Evolutionary conservation across 108 stramenopile species (phyloP), one percentile per base, ranked within the genome.

Genomic region (Cylindrotheca closterium): DNA sequence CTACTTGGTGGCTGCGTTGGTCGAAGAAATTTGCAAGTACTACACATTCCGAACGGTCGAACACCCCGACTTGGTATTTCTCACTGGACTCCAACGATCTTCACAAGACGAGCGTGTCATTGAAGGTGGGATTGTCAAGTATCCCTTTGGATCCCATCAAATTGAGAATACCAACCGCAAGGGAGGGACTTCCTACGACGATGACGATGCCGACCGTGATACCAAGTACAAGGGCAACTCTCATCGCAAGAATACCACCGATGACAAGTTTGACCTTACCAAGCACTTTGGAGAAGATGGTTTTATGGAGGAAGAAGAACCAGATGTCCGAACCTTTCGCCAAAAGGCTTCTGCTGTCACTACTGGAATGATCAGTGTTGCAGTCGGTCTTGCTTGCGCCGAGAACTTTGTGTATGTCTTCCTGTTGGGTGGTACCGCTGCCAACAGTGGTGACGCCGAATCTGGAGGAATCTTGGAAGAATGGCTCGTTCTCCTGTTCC

Each of bases 361-460:
- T 10, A 93, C 86, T 21, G 89, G 83, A 7, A 93, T 93, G 92
- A 90, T 93, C 29, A 80, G 89, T 55, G 85, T 84, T 12, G 92
- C 92, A 0, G 87, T 93, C 26, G 92, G 92, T 62, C 75, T 93
- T 49, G 86, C 92, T 15, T 93, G 92, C 55, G 92, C 92, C 47
- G 92, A 93, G 59, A 93, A 93, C 60, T 89, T 85, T 37, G 53
- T 93, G 33, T 93, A 93, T 55, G 92, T 93, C n/a, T 93, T 91
- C 71, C 71, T 91, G 47, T 60, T 91, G 10, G 92, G 92, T 25
- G 91, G 91, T n/a, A 45, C 76, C 23, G 45, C 62, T 19, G 63
- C 51, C 8, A 49, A 21, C 18, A 55, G 65, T 2, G 50, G 50
- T 27, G 61, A 62, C 10, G 32, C 28, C 17, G 42, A 60, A 21